phyloP scores from a whole-genome alignment of 495 filamentous ascomycete species.

The Penicillium subrubescens region DNA sequence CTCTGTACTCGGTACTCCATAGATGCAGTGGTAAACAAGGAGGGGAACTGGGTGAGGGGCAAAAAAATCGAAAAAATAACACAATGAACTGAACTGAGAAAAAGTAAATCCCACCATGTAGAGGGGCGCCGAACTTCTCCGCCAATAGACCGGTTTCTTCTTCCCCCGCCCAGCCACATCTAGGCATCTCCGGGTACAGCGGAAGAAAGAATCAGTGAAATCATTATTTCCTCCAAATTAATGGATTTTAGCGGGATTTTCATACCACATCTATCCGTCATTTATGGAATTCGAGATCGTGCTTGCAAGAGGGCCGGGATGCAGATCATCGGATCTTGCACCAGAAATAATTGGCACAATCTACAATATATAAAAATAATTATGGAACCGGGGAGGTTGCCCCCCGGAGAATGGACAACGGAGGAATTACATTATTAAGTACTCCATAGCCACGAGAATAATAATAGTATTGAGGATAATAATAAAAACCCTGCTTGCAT shows the following conservation, averaged over 20 bases:
- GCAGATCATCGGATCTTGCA: conserved; percentile 37
- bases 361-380: not conserved
- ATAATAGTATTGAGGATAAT: not conserved
- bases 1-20: not conserved
- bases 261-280: conserved; percentile 12
- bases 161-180: not conserved
- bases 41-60: not conserved
- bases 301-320: conserved; percentile 34
- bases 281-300: conserved; percentile 30
- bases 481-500: not conserved
- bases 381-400: not conserved
- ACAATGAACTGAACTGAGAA: not conserved
- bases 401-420: conserved; percentile 16
- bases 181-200: not conserved
- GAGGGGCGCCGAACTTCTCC: not conserved
- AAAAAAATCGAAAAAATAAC: not conserved
- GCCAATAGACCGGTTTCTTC: not conserved
- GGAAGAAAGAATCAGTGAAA: not conserved
- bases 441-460: conserved; percentile 10
- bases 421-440: conserved; percentile 13
- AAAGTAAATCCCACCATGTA: not conserved
- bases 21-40: not conserved
- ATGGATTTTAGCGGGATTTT: conserved; percentile 12
- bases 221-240: conserved; percentile 3
- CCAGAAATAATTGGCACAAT: not conserved